phyloP scores from a whole-genome alignment of 2,329 filamentous ascomycete genomes.

The Penicillium sp. region DNA sequence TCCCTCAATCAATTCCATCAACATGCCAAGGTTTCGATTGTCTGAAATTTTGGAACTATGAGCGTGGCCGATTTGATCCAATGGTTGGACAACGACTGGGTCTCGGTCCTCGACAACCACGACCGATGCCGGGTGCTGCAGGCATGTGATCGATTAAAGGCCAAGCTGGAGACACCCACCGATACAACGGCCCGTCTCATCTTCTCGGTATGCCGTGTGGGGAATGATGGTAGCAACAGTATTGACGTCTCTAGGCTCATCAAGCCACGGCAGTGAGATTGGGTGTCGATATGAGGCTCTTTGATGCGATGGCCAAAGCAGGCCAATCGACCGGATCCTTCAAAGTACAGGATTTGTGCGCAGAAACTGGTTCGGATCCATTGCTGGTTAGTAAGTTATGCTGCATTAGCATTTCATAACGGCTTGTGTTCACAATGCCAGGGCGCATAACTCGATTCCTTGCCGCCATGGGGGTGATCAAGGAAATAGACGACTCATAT shows the following conservation, averaged over 20 bases:
- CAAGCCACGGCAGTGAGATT: slow-evolving; percentile 15
- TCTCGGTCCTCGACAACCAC: slow-evolving; percentile 1
- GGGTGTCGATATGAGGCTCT: slow-evolving; percentile 13
- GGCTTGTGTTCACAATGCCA: neutral
- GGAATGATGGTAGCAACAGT: neutral
- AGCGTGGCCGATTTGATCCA: neutral
- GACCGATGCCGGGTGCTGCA: slow-evolving; percentile 10
- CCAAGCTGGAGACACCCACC: slow-evolving; percentile 5
- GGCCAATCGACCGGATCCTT: neutral
- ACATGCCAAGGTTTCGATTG: neutral
- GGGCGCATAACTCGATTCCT: slow-evolving; percentile 12
- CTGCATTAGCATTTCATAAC: neutral
- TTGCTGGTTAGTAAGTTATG: slow-evolving; percentile 10
- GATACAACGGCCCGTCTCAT: slow-evolving; percentile 6
- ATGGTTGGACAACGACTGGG: neutral
- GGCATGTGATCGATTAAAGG: slow-evolving; percentile 15
- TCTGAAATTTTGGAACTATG: neutral
- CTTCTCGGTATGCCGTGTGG: slow-evolving; percentile 13
- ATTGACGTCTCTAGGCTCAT: neutral
- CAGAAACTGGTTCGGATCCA: neutral
- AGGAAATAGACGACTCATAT: slow-evolving; percentile 5
- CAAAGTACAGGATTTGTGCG: neutral
- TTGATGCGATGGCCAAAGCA: slow-evolving; percentile 10
- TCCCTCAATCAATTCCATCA: neutral
- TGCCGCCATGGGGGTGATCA: slow-evolving; percentile 9